phyloP scores from a whole-genome alignment of 164 flowering plant genomes.

The Hamamelis virginiana region DNA sequence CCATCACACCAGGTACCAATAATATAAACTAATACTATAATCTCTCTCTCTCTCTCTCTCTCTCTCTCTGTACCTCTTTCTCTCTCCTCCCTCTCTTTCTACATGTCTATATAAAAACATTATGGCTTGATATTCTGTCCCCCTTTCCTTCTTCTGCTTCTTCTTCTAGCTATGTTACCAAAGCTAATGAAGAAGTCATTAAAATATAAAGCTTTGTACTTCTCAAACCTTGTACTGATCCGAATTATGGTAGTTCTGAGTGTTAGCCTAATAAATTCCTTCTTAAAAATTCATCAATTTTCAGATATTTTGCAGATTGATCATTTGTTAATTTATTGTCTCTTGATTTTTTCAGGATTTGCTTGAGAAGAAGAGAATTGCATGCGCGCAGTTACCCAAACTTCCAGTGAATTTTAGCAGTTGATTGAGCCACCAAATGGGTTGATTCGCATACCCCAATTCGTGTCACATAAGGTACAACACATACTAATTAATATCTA shows the following conservation, averaged over 20 bases:
- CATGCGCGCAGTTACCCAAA: too few species aligned
- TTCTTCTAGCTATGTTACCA: too few species aligned
- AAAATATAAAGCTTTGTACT: background rate
- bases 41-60: conserved; percentile 15
- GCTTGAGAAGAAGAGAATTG: background rate
- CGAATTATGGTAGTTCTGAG: background rate
- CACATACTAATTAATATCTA: background rate
- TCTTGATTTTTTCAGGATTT: conserved; percentile 28
- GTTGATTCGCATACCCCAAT: conserved; percentile 15
- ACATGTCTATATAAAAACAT: conserved; percentile 14
- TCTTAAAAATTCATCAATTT: too few species aligned
- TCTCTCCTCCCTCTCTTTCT: conserved; percentile 7
- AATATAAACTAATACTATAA: conserved; percentile 22
- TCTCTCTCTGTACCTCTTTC: conserved; percentile 17
- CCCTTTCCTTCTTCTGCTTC: conserved; percentile 11
- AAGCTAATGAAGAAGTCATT: background rate
- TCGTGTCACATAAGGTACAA: background rate
- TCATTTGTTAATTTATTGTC: background rate
- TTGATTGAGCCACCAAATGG: conserved; percentile 21
- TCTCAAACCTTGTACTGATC: background rate
- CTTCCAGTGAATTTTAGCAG: background rate
- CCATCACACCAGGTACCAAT: conserved; percentile 45
- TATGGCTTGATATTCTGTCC: conserved; percentile 4
- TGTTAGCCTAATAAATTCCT: too few species aligned
- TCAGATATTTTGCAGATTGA: too few species aligned